A percentile compares a stretch with the other conserved stretches of the same genome.
phyloP scores from a whole-genome alignment of 352 stramenopile species.

The Globisporangium radiosum region DNA sequence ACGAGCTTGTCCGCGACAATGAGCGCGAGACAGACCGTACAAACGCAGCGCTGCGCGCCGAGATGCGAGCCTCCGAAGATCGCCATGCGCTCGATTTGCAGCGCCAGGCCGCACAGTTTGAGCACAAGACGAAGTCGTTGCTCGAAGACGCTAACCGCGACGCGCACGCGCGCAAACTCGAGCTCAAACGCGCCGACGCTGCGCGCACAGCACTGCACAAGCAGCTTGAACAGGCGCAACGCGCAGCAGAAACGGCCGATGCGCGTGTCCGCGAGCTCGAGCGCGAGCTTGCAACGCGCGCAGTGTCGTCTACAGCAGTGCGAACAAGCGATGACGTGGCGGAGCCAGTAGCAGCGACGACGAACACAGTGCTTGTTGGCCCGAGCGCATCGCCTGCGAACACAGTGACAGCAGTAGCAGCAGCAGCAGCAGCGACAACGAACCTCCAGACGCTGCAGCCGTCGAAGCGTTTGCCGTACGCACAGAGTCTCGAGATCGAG shows the following conservation, averaged over 20 bases:
- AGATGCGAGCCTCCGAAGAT: slow-evolving; percentile 46
- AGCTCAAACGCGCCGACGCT: slow-evolving; percentile 25
- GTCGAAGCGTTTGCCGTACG: slow-evolving; percentile 61
- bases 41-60: slow-evolving; percentile 29
- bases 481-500: slow-evolving; percentile 75
- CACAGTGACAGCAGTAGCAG: not conserved
- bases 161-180: slow-evolving; percentile 45
- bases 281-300: slow-evolving; percentile 9
- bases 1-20: slow-evolving; percentile 14
- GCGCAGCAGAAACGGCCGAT: slow-evolving; percentile 13
- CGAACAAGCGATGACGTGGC: not conserved
- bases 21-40: slow-evolving; percentile 19
- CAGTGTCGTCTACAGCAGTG: not conserved
- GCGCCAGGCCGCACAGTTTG: slow-evolving; percentile 21
- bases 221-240: slow-evolving; percentile 12
- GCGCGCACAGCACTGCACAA: slow-evolving; percentile 11
- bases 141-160: slow-evolving; percentile 44
- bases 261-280: slow-evolving; percentile 8
- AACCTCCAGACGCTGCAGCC: slow-evolving; percentile 32
- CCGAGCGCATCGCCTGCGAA: not conserved
- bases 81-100: slow-evolving; percentile 36
- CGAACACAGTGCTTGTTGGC: not conserved
- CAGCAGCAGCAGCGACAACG: not conserved
- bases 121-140: slow-evolving; percentile 46
- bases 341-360: not conserved